Evolutionary conservation across 352 stramenopile species (phyloP).

Genomic region (Globisporangium takayamanum): DNA sequence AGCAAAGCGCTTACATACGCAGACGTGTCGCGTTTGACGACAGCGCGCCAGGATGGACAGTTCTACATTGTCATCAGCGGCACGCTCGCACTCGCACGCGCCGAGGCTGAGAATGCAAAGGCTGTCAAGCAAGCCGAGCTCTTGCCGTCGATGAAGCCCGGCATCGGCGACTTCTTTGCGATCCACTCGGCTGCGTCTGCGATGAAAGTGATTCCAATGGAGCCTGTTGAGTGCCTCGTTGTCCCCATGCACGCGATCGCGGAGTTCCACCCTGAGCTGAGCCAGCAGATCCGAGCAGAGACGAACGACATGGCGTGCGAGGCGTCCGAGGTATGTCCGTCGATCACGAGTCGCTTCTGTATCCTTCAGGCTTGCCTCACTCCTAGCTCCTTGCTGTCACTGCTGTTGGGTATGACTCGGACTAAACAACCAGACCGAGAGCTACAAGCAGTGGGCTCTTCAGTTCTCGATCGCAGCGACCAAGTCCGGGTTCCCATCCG

Average conservation of each 20-base stretch:
- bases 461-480: conserved; percentile 50
- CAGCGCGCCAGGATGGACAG: conserved; percentile 8
- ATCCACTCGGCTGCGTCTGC: conserved; percentile 25
- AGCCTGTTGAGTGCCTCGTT: conserved; percentile 52
- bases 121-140: conserved; percentile 46
- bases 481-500: conserved; percentile 27
- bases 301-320: conserved; percentile 29
- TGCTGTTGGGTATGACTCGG: not conserved
- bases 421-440: conserved; percentile 38
- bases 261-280: conserved; percentile 21
- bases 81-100: conserved; percentile 31
- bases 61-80: conserved; percentile 71
- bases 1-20: conserved; percentile 24
- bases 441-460: conserved; percentile 68
- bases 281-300: conserved; percentile 33
- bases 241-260: conserved; percentile 41
- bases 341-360: not conserved
- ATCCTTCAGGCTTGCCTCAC: not conserved
- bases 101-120: conserved; percentile 26
- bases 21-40: conserved; percentile 1
- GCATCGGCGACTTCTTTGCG: conserved; percentile 65
- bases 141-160: conserved; percentile 49
- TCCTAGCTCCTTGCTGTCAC: not conserved
- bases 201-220: conserved; percentile 64
- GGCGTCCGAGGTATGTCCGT: conserved; percentile 28